Evolutionary conservation across 257 asterid species (phyloP).

Genomic region (Solanum dulcamara): DNA sequence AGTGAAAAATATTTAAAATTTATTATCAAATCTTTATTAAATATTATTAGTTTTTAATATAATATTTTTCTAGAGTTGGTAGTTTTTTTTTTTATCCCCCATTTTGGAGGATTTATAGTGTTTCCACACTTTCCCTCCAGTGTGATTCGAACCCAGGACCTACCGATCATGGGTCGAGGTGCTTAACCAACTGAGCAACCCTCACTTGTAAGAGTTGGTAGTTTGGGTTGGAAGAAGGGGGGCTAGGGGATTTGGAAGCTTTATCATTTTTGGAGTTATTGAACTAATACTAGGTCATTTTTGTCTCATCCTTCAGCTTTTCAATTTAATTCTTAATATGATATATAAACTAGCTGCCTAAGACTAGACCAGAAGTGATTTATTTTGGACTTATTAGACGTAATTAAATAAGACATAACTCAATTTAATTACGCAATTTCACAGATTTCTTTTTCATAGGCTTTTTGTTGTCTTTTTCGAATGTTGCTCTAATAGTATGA

Average conservation of each 20-base stretch:
- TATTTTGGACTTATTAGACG: neutral
- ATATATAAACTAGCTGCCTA: neutral
- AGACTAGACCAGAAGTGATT: neutral
- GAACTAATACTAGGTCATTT: neutral
- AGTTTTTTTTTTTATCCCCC: too few species aligned
- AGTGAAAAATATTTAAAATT: neutral
- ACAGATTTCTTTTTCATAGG: neutral
- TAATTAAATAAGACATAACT: neutral
- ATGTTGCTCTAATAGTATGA: neutral
- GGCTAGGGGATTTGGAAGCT: neutral
- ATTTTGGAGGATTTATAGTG: too few species aligned
- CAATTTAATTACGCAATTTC: neutral
- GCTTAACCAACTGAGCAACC: too few species aligned
- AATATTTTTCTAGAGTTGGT: neutral
- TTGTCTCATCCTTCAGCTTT: neutral
- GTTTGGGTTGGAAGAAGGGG: too few species aligned
- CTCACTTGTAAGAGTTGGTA: too few species aligned
- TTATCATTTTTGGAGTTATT: neutral
- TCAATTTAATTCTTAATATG: neutral
- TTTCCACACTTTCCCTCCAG: too few species aligned
- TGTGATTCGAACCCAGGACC: too few species aligned
- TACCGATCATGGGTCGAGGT: too few species aligned
- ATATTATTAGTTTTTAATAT: neutral
- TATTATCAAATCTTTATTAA: neutral
- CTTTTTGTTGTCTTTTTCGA: neutral